These are phyloP conservation scores for Plantago elongata DNA, from an alignment of 257 asterid species.

Conservation along the genomic window DNA sequence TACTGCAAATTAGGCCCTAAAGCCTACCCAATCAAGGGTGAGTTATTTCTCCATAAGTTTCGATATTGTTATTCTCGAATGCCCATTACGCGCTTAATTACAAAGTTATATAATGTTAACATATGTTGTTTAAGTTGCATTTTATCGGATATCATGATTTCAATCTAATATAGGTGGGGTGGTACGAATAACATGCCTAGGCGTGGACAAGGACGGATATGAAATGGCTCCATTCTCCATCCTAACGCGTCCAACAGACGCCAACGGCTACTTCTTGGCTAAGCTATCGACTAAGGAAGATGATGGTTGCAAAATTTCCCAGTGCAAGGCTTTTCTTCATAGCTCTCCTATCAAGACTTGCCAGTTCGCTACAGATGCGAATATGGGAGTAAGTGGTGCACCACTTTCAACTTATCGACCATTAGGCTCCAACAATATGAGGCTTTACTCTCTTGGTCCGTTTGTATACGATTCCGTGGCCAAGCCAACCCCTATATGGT, in stretches of 20 bases:
- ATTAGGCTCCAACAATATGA: conserved; percentile 23
- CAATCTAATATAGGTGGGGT: conserved; percentile 31
- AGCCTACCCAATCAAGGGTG: conserved; percentile 48
- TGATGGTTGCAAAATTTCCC: conserved; percentile 28
- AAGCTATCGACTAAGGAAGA: conserved; percentile 33
- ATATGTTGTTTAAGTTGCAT: neutral
- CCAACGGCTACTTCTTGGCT: conserved; percentile 50
- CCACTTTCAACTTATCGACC: conserved; percentile 30
- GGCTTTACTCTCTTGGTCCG: conserved; percentile 43
- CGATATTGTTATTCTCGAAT: too few relatives aligned
- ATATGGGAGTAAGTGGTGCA: conserved; percentile 33
- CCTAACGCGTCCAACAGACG: conserved; percentile 37
- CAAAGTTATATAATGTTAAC: too few relatives aligned
- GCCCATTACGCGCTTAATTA: too few relatives aligned
- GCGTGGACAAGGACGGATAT: conserved; percentile 40
- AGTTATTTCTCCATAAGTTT: too few relatives aligned
- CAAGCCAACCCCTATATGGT: conserved; percentile 1
- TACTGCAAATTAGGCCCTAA: conserved; percentile 43
- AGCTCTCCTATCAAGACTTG: conserved; percentile 34
- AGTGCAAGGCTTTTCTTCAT: conserved; percentile 56
- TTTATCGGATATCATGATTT: neutral
- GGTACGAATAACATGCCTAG: conserved; percentile 48
- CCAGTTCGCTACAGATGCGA: conserved; percentile 28
- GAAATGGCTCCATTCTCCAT: conserved; percentile 55
- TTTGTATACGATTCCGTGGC: conserved; percentile 25